Evolutionary conservation across 441 rosid genomes (phyloP), one percentile per base, ranked within the genome.

Genomic region (Aleurites moluccanus): DNA sequence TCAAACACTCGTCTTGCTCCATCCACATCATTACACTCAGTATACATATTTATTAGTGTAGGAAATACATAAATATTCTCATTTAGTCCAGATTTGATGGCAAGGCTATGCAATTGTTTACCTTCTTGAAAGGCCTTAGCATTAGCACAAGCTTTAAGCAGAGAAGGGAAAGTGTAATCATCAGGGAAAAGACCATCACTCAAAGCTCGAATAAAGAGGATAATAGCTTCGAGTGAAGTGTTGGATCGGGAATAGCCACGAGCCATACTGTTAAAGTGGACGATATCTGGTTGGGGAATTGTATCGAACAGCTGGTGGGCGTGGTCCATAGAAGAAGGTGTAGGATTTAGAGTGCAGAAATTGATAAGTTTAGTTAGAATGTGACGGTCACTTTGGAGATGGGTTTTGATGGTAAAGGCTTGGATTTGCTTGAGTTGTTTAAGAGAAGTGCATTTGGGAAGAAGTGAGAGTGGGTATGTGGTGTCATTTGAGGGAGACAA

Each of bases 371-470:
- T 89, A 52, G 85, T 81, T 81, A 83, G 68, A 47, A 84, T 56
- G 44, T 80, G 72, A 74, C 67, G 67, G 80, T 90, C 87, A 45
- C 80, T 64, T 8, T 66, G 92, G 82, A 88, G 84, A 35, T 84
- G 82, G 78, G 92, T 77, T 85, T 91, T 93, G 88, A 89, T 77
- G 27, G 89, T 55, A 73, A 84, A 75, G 74, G 89, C 91, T 13
- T 91, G 98, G 67, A 93, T 80, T 77, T 91, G 97, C 88, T 87
- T 89, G 38, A 90, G 82, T 82, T 86, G 88, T 65, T 72, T 74
- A 50, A 87, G 76, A 75, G 90, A 85, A 62, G 71, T 75, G 86
- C 91, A 88, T 40, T 69, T 86, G 67, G 88, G 86, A 9, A 91
- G 80, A 7, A 80, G 78, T 72, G 84, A 74, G 45, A 82, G 82